These are phyloP conservation scores for Malassezia restricta DNA, from an alignment of 1,284 basidiomycete species.

Conservation along the genomic window DNA sequence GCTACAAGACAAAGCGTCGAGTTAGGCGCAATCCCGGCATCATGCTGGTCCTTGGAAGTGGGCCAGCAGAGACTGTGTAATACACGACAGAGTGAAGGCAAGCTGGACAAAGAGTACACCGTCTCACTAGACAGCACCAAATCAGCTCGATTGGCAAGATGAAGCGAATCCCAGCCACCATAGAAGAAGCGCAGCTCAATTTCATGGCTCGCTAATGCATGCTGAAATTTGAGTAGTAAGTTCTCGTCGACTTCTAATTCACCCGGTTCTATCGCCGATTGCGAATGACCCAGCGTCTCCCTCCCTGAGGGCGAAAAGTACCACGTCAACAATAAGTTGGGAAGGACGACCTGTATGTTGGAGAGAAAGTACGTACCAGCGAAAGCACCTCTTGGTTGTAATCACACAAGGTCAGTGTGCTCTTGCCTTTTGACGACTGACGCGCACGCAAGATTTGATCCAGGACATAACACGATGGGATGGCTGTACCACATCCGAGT, in stretches of 20 bases:
- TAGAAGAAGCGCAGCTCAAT: slow-evolving; percentile 64
- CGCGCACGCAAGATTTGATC: slow-evolving; percentile 48
- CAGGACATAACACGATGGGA: slow-evolving; percentile 67
- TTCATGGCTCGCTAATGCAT: slow-evolving; percentile 52
- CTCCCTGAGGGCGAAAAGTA: slow-evolving; percentile 20
- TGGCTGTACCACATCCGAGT: slow-evolving; percentile 83
- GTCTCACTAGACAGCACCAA: slow-evolving; percentile 81
- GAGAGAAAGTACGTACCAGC: slow-evolving; percentile 51
- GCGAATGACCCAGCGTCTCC: background rate
- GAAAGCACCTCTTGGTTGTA: slow-evolving; percentile 72
- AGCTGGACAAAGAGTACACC: slow-evolving; percentile 64
- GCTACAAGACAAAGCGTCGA: slow-evolving; percentile 58
- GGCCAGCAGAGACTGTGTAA: slow-evolving; percentile 27
- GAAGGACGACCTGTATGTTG: slow-evolving; percentile 55
- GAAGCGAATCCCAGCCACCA: slow-evolving; percentile 59
- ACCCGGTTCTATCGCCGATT: slow-evolving; percentile 9
- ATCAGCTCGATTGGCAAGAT: slow-evolving; percentile 51
- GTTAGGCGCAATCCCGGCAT: background rate
- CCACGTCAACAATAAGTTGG: slow-evolving; percentile 71
- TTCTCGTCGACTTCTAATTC: slow-evolving; percentile 37
- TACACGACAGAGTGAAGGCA: slow-evolving; percentile 57
- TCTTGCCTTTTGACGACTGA: slow-evolving; percentile 48
- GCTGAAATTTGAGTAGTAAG: slow-evolving; percentile 58
- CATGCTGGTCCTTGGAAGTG: slow-evolving; percentile 24
- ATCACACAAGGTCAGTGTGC: slow-evolving; percentile 74